Evolutionary conservation across 2,329 filamentous ascomycete genomes (phyloP), one percentile per base, ranked within the genome.

Genomic region (Paecilomyces niveus): DNA sequence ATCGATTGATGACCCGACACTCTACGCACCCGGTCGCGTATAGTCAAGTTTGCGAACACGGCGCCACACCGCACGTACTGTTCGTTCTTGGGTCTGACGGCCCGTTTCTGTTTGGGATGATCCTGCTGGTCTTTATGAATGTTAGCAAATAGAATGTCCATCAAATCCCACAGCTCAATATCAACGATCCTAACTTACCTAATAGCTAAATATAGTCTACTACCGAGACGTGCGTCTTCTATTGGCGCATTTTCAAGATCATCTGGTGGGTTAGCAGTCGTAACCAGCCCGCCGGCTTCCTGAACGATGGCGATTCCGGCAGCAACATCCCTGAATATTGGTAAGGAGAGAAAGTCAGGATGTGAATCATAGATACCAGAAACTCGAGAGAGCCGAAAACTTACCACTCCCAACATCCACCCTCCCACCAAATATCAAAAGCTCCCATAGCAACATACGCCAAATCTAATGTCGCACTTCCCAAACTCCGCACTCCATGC

Each of bases 361-460:
- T 33, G 51, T 9, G 5, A 53, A 26, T 26, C 24, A 49, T 11
- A 3, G 32, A 26, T 57, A 53, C 21, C 24, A 3, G 29, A 32
- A 24, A 29, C 13, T 1, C 11, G 22, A 24, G 49, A 29, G 13
- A 26, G 50, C 2, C 13, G 11, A 10, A 39, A n/a, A 71, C 80
- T 63, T 65, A 86, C 85, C 89, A 92, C 72, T 91, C 89, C 88
- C 88, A 90, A 67, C 88, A 90, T 0, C 88, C 88, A 2, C 88
- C 89, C 69, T 92, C 88, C 88, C 88, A 92, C 88, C 89, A 91
- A 10, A 91, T 89, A 72, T 92, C 89, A 63, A 91, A 86, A 0
- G 85, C 79, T 0, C 89, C 89, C 81, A 89, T 89, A 11, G 89
- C 89, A 9, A 85, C 84, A 69, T 91, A 92, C 0, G 88, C 88